Conservation (phyloP, 2,329 filamentous ascomycete genomes). For the Aspergillus felis region DNA sequence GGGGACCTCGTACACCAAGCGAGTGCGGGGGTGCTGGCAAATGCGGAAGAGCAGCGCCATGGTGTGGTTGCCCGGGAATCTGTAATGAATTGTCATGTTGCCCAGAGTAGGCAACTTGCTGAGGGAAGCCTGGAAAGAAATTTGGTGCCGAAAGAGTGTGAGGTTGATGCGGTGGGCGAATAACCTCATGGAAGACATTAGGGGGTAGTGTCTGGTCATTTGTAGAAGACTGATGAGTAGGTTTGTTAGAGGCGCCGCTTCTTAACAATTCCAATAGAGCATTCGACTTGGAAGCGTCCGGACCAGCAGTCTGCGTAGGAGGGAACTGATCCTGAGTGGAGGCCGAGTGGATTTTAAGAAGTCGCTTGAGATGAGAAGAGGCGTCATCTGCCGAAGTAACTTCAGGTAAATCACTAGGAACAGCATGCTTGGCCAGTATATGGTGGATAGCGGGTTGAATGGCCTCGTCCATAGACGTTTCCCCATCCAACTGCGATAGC, state of each 20-base stretch:
- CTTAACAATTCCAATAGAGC: slow-evolving; percentile 56
- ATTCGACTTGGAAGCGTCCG: slow-evolving; percentile 44
- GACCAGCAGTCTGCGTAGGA: slow-evolving; percentile 15
- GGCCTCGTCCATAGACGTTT: slow-evolving; percentile 59
- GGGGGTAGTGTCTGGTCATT: slow-evolving; percentile 54
- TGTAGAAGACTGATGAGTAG: slow-evolving; percentile 21
- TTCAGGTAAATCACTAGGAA: slow-evolving; percentile 40
- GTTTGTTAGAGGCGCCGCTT: slow-evolving; percentile 32
- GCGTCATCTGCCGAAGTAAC: slow-evolving; percentile 40
- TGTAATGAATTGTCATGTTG: slow-evolving; percentile 28
- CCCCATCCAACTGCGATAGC: slow-evolving; percentile 43
- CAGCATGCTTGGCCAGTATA: slow-evolving; percentile 19
- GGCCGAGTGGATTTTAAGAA: slow-evolving; percentile 37
- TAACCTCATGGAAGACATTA: slow-evolving; percentile 48
- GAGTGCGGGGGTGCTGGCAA: slow-evolving; percentile 10
- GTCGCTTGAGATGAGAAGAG: slow-evolving; percentile 50
- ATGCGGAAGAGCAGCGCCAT: slow-evolving; percentile 10
- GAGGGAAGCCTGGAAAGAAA: slow-evolving; percentile 37
- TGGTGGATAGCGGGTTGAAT: slow-evolving; percentile 16
- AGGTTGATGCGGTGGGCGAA: slow-evolving; percentile 53
- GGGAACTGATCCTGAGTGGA: slow-evolving; percentile 10
- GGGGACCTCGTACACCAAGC: slow-evolving; percentile 5
- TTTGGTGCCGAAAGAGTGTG: slow-evolving; percentile 44
- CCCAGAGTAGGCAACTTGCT: slow-evolving; percentile 26
- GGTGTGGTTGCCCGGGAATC: slow-evolving; percentile 14